Conservation (phyloP, 169 alveolate species). For the Cyclospora cayetanensis region DNA sequence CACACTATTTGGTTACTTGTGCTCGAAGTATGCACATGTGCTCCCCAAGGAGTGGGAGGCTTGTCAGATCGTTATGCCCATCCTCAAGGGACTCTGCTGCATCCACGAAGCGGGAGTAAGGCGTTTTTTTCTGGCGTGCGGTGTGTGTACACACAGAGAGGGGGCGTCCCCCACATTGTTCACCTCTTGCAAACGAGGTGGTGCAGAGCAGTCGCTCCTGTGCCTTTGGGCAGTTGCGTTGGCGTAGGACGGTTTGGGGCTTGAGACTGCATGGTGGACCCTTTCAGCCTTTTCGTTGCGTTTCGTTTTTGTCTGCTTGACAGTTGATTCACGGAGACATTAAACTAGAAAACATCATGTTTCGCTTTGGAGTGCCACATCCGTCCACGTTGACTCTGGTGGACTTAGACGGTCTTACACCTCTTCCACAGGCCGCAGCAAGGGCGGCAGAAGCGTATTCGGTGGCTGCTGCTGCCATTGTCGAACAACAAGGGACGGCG, state of each 20-base stretch:
- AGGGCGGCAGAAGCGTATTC: not conserved
- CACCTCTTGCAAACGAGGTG: no score
- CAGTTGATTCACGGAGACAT: conserved; percentile 58
- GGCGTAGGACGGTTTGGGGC: no score
- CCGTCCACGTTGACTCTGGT: not conserved
- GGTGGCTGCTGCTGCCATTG: not conserved
- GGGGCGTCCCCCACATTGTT: no score
- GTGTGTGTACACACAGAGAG: no score
- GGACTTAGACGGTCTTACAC: conserved; percentile 26
- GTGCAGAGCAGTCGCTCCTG: no score
- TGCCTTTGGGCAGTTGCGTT: no score
- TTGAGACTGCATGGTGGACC: no score
- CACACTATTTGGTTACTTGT: not conserved
- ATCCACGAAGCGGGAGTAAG: conserved; percentile 38
- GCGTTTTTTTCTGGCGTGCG: not conserved
- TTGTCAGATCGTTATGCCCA: not conserved
- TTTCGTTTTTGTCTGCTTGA: not conserved
- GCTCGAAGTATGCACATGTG: not conserved
- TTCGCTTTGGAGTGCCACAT: not conserved
- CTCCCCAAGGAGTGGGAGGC: conserved; percentile 21
- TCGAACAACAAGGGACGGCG: not conserved
- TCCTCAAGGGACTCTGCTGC: conserved; percentile 11
- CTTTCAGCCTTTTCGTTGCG: not conserved
- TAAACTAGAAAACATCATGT: conserved; percentile 11
- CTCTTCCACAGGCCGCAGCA: not conserved